Percentiles rank a stretch among this genome's conserved stretches.
Evolutionary conservation across 2,329 filamentous ascomycete genomes (phyloP).

Genomic region (Trichoderma harzianum): DNA sequence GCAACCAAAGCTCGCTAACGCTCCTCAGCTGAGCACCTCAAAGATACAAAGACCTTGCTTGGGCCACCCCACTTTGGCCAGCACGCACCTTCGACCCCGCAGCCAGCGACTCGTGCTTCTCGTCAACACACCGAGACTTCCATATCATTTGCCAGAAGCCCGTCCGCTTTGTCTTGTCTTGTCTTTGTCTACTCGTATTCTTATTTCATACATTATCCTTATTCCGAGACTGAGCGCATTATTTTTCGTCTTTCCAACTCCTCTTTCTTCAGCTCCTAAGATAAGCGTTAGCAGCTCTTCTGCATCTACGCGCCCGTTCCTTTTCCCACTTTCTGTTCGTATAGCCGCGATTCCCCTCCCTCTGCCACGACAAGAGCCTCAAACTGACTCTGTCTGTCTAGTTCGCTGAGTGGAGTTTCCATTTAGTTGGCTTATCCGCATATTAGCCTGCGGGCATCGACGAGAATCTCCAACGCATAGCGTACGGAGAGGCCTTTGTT

Average conservation of each 20-base stretch:
- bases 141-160: neutral
- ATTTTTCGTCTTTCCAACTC: neutral
- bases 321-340: neutral
- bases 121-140: slow-evolving; percentile 7
- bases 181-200: neutral
- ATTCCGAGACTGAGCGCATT: neutral
- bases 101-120: slow-evolving; percentile 9
- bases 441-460: slow-evolving; percentile 9
- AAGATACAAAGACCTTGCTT: neutral
- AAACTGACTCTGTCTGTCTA: slow-evolving; percentile 1
- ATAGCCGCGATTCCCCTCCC: neutral
- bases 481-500: neutral
- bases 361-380: neutral
- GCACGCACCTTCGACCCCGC: slow-evolving; percentile 14
- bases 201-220: neutral
- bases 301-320: neutral
- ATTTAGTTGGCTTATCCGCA: slow-evolving; percentile 1
- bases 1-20: neutral
- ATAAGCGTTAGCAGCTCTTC: neutral
- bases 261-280: neutral
- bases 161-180: neutral
- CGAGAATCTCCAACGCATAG: slow-evolving; percentile 4
- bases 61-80: slow-evolving; percentile 2
- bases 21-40: neutral
- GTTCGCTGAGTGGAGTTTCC: slow-evolving; percentile 8